These are phyloP conservation scores for Erythrophleum fordii DNA, from an alignment of 306 rosid genomes.

Conservation along the genomic window DNA sequence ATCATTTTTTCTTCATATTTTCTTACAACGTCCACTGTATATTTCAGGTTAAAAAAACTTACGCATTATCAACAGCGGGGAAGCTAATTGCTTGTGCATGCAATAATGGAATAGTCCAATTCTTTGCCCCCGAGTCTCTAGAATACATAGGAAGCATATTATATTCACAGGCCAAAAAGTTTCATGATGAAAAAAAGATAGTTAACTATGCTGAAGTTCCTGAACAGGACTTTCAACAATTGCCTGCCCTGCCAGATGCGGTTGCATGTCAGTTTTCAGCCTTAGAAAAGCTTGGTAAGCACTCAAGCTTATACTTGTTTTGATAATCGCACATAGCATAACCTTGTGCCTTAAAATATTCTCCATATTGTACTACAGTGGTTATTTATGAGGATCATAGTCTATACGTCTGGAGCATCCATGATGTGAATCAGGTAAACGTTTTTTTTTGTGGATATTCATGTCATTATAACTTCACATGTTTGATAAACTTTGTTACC, in stretches of 20 bases:
- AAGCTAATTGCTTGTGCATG: slow-evolving; percentile 84
- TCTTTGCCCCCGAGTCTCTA: slow-evolving; percentile 56
- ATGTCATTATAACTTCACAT: slow-evolving; percentile 5
- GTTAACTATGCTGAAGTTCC: slow-evolving; percentile 38
- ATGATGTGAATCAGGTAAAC: slow-evolving; percentile 71
- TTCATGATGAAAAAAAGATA: slow-evolving; percentile 38
- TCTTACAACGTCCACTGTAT: slow-evolving; percentile 29
- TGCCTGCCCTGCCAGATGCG: slow-evolving; percentile 69
- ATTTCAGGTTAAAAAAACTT: slow-evolving; percentile 70
- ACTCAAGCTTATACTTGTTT: slow-evolving; percentile 27
- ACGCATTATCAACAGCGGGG: slow-evolving; percentile 62
- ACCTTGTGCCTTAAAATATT: slow-evolving; percentile 27
- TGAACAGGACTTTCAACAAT: slow-evolving; percentile 47
- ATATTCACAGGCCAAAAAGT: slow-evolving; percentile 58
- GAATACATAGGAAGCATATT: slow-evolving; percentile 56
- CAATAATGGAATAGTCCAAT: slow-evolving; percentile 66
- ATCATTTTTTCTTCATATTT: slow-evolving; percentile 8
- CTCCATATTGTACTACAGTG: slow-evolving; percentile 53
- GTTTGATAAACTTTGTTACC: slow-evolving; percentile 17
- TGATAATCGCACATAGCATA: slow-evolving; percentile 8
- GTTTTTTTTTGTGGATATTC: slow-evolving; percentile 7
- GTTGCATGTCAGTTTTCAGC: slow-evolving; percentile 73
- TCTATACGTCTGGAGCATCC: slow-evolving; percentile 74
- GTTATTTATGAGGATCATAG: slow-evolving; percentile 72
- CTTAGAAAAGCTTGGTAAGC: slow-evolving; percentile 77